A percentile compares a stretch with the other conserved stretches of the same genome.
These are phyloP conservation scores for Pugionium dolabratum DNA, from an alignment of 345 rosid species.

Conservation along the genomic window DNA sequence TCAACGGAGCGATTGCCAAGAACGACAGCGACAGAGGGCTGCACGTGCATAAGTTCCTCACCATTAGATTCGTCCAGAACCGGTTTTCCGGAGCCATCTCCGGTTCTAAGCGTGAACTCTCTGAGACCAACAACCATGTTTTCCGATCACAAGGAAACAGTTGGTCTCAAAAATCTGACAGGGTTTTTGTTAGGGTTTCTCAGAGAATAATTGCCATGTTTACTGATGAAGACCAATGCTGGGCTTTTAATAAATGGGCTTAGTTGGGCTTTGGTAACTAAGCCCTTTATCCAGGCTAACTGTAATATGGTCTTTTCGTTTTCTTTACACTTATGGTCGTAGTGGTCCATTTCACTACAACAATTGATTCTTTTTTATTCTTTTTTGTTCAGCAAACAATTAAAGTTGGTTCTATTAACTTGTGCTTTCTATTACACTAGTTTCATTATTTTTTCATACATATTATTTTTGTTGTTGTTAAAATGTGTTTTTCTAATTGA, in stretches of 20 bases:
- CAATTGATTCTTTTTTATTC: background rate
- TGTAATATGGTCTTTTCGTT: too few species aligned
- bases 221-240: slow-evolving; percentile 18
- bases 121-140: slow-evolving; percentile 71
- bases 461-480: too few species aligned
- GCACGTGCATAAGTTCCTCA: slow-evolving; percentile 79
- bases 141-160: slow-evolving; percentile 27
- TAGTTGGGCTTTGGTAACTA: background rate
- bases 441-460: background rate
- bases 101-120: slow-evolving; percentile 56
- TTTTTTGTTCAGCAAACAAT: too few species aligned
- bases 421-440: background rate
- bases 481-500: too few species aligned
- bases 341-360: too few species aligned
- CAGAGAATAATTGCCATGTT: background rate
- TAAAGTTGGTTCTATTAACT: too few species aligned
- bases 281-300: too few species aligned
- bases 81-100: slow-evolving; percentile 65
- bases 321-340: too few species aligned
- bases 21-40: slow-evolving; percentile 71
- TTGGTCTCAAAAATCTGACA: background rate
- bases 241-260: background rate
- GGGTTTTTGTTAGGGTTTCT: slow-evolving; percentile 41
- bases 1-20: slow-evolving; percentile 64
- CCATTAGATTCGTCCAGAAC: slow-evolving; percentile 59